Evolutionary conservation across 2,329 filamentous ascomycete genomes (phyloP).

Genomic region (Alternaria alternata): DNA sequence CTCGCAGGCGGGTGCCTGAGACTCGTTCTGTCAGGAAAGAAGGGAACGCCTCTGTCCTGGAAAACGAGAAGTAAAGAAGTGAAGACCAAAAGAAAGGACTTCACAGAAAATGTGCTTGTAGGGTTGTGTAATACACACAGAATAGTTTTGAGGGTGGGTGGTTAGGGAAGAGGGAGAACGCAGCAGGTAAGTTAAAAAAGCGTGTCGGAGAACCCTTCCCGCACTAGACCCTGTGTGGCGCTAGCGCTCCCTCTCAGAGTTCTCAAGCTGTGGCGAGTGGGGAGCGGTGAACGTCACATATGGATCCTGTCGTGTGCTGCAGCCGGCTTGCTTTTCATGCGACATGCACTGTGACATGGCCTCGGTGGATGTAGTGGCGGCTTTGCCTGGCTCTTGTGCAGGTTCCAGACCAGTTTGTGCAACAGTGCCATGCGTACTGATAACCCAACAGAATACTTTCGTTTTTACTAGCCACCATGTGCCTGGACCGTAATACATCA

Average conservation of each 20-base stretch:
- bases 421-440: background rate
- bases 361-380: conserved; percentile 5
- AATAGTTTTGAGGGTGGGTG: conserved; percentile 40
- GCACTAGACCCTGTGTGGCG: conserved; percentile 22
- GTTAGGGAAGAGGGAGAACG: conserved; percentile 32
- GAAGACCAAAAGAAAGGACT: conserved; percentile 54
- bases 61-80: conserved; percentile 52
- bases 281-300: conserved; percentile 38
- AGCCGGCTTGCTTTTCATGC: conserved; percentile 16
- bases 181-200: conserved; percentile 32
- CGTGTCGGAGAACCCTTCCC: conserved; percentile 30
- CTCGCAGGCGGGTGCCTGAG: conserved; percentile 52
- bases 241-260: conserved; percentile 12
- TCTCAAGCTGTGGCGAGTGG: conserved; percentile 28
- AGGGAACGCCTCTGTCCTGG: conserved; percentile 48
- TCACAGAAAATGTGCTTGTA: conserved; percentile 45
- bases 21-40: conserved; percentile 50
- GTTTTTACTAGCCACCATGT: background rate
- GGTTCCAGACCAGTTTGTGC: background rate
- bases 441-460: conserved; percentile 3
- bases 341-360: conserved; percentile 14
- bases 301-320: conserved; percentile 13
- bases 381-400: conserved; percentile 6
- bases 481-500: background rate
- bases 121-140: conserved; percentile 44